Evolutionary conservation across 306 rosid genomes (phyloP).

Genomic region (Pyrus bretschneideri): DNA sequence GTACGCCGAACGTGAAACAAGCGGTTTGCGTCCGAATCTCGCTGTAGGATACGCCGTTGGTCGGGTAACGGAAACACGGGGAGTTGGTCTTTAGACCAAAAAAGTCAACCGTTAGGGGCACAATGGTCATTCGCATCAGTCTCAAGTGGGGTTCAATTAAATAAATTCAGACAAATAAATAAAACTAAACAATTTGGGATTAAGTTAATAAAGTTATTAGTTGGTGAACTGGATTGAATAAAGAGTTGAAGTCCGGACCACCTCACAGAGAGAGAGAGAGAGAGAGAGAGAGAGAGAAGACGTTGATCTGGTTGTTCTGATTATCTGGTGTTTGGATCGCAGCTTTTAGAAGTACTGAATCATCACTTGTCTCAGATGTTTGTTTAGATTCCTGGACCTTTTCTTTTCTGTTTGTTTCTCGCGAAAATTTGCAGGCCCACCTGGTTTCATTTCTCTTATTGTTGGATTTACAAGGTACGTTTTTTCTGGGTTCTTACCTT

Average conservation of each 20-base stretch:
- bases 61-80: slow-evolving; percentile 15
- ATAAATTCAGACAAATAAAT: neutral
- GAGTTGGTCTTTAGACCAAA: neutral
- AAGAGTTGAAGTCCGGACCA: slow-evolving; percentile 43
- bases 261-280: slow-evolving; percentile 6
- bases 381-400: neutral
- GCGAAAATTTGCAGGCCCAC: slow-evolving; percentile 21
- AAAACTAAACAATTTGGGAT: slow-evolving; percentile 12
- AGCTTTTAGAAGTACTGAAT: neutral
- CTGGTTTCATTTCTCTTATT: slow-evolving; percentile 12
- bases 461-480: slow-evolving; percentile 11
- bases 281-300: slow-evolving; percentile 12
- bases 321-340: slow-evolving; percentile 8
- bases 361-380: neutral
- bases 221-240: slow-evolving; percentile 43
- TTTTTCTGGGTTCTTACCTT: slow-evolving; percentile 15
- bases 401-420: slow-evolving; percentile 2
- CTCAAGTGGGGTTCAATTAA: neutral
- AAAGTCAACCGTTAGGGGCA: slow-evolving; percentile 38
- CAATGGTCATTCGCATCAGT: neutral
- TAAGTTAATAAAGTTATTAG: slow-evolving; percentile 14
- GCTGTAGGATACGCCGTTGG: slow-evolving; percentile 2
- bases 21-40: neutral
- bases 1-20: neutral
- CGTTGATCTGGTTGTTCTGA: slow-evolving; percentile 36